These are phyloP conservation scores for Metschnikowia anglica DNA, from an alignment of 805 yeast species.

Conservation along the genomic window DNA sequence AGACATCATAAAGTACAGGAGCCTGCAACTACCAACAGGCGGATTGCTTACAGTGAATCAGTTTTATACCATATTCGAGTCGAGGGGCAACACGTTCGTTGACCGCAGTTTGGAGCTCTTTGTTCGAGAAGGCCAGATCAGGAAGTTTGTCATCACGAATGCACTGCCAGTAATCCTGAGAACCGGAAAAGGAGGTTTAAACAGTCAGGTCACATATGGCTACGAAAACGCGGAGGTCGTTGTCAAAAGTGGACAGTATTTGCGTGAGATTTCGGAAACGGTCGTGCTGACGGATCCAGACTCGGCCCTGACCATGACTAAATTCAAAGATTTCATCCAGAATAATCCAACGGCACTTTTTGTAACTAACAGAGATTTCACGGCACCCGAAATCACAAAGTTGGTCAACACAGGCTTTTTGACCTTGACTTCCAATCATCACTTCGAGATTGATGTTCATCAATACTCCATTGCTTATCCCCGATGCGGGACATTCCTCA, in stretches of 20 bases:
- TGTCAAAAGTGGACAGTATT: slow-evolving; percentile 27
- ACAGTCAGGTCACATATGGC: slow-evolving; percentile 36
- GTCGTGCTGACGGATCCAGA: slow-evolving; percentile 15
- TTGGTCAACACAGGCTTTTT: slow-evolving; percentile 45
- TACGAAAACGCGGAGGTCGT: slow-evolving; percentile 43
- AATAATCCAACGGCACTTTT: slow-evolving; percentile 31
- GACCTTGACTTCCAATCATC: slow-evolving; percentile 45
- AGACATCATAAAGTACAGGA: slow-evolving; percentile 37
- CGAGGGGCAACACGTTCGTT: slow-evolving; percentile 48
- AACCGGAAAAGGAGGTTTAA: slow-evolving; percentile 26
- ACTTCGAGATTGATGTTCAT: slow-evolving; percentile 40
- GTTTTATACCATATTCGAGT: slow-evolving; percentile 47
- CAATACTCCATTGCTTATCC: slow-evolving; percentile 48
- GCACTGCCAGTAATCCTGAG: slow-evolving; percentile 47
- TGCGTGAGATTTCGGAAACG: slow-evolving; percentile 19
- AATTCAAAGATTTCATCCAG: slow-evolving; percentile 24
- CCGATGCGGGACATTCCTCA: slow-evolving; percentile 48
- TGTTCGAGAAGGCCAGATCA: slow-evolving; percentile 36
- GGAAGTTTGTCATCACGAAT: slow-evolving; percentile 42
- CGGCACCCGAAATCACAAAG: slow-evolving; percentile 27
- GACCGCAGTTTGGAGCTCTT: slow-evolving; percentile 45
- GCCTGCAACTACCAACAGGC: slow-evolving; percentile 32
- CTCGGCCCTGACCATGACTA: slow-evolving; percentile 17
- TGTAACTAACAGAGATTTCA: slow-evolving; percentile 25
- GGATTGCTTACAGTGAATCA: slow-evolving; percentile 46